A percentile compares a stretch with the other conserved stretches of the same genome.
phyloP scores from a whole-genome alignment of 768 basidiomycete genomes.

The Tricholoma matsutake region DNA sequence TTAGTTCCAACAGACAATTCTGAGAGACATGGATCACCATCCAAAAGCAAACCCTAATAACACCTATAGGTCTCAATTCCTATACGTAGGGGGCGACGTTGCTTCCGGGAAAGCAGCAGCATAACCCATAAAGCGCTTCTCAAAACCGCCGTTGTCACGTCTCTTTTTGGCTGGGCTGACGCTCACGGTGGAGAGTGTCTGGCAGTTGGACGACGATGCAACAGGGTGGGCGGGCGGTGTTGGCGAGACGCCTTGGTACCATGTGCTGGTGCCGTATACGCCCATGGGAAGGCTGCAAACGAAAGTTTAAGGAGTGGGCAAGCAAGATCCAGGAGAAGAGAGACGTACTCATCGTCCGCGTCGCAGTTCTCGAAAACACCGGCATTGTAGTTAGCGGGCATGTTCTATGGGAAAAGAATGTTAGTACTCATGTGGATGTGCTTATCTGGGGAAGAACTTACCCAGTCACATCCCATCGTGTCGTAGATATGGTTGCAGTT shows the following conservation, averaged over 20 bases:
- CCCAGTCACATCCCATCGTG: slow-evolving; percentile 58
- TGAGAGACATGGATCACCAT: too few species aligned
- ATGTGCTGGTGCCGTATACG: slow-evolving; percentile 70
- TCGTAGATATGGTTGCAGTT: slow-evolving; percentile 82
- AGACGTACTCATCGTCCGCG: slow-evolving; percentile 48
- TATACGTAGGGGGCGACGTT: background rate
- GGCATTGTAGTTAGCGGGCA: slow-evolving; percentile 62
- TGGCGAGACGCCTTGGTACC: slow-evolving; percentile 55
- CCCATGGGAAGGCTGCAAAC: slow-evolving; percentile 54
- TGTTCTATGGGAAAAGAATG: slow-evolving; percentile 49
- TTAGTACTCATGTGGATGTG: background rate
- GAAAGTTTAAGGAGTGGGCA: background rate
- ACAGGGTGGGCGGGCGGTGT: slow-evolving; percentile 59
- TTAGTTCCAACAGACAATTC: background rate
- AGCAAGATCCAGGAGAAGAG: background rate
- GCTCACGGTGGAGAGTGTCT: slow-evolving; percentile 32
- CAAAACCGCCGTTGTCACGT: slow-evolving; percentile 12
- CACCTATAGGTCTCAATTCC: background rate
- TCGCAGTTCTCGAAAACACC: slow-evolving; percentile 66
- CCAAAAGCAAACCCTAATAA: background rate
- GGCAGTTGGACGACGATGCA: slow-evolving; percentile 66
- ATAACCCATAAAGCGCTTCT: background rate
- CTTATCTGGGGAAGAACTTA: slow-evolving; percentile 17
- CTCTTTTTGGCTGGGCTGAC: slow-evolving; percentile 25
- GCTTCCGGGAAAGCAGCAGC: background rate